A percentile compares a stretch with the other conserved stretches of the same genome.
Conservation (phyloP, 345 rosid species). For the Hypericum androsaemum region DNA sequence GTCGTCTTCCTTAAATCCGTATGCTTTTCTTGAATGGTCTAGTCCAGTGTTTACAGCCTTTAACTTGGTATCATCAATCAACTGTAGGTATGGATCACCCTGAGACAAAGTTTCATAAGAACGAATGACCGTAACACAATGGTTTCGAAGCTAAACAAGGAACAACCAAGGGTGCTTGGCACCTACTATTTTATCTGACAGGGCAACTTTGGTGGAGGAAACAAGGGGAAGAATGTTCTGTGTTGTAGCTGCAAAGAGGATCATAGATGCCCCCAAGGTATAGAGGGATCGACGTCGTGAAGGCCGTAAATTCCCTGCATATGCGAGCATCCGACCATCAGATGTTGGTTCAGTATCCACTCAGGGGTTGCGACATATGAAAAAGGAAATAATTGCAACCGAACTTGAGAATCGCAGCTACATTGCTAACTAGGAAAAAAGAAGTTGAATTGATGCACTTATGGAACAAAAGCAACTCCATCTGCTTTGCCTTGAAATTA, state of each 20-base stretch:
- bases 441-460: too few species aligned
- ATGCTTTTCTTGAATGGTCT: background rate
- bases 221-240: constrained; percentile 45
- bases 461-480: too few species aligned
- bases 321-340: constrained; percentile 16
- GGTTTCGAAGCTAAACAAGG: too few species aligned
- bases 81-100: constrained; percentile 1
- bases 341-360: background rate
- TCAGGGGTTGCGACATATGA: background rate
- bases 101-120: background rate
- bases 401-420: too few species aligned
- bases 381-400: too few species aligned
- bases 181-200: constrained; percentile 40
- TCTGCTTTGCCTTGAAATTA: too few species aligned
- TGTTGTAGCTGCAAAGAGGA: constrained; percentile 50
- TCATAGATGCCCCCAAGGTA: constrained; percentile 53
- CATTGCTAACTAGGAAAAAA: too few species aligned
- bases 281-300: constrained; percentile 56
- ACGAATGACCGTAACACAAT: too few species aligned
- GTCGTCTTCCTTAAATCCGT: constrained; percentile 9
- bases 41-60: background rate
- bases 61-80: constrained; percentile 5
- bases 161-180: too few species aligned
- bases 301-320: constrained; percentile 50
- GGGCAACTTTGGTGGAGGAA: constrained; percentile 39